Evolutionary conservation across 2,329 filamentous ascomycete species (phyloP), one percentile per base, ranked within the genome.

Genomic region (Fusarium sublunatum): DNA sequence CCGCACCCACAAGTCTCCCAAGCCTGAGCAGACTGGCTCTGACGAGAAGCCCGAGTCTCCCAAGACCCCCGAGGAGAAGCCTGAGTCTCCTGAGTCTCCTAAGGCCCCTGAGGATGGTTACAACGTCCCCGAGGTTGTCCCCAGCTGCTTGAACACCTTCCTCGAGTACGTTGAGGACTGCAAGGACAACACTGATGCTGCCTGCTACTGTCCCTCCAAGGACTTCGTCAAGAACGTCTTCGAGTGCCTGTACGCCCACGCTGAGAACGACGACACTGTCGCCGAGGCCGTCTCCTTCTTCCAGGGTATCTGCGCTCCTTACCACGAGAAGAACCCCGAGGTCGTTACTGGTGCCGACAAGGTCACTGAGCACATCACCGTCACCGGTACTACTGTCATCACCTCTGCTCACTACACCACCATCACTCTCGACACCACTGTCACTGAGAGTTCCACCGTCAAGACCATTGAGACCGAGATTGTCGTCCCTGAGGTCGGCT

Each of bases 111-210:
- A 65, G 42, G 51, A 55, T n/a, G 53, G 50, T 6, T 65, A 71
- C 15, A 38, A 70, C 28, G 54, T 69, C 43, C 92, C 93, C 55
- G 79, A 82, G 25, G 85, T 93, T 43, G 89, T 97, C 45, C 93
- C 94, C 64, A 87, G 87, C 74, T 98, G 94, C 83, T 81, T 98
- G 79, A 95, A 94, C 86, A 96, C 93, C 72, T 97, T 92, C 91
- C 79, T 96, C 72, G 85, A 86, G 75, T 79, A 83, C 60, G 85
- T 90, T 46, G 59, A 72, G 47, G 81, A 85, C 74, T 98, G 94
- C 86, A 83, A 84, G 70, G 88, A 91, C 80, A 97, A 97, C 88
- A 89, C 90, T 39, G 92, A 97, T 73, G 79, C 83, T 58, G 78
- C 80, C 67, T 98, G 94, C 87, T 97, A 91, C 89, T 98, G 94